phyloP scores from a whole-genome alignment of 2,329 filamentous ascomycete species.

The Coniochaeta hoffmannii region DNA sequence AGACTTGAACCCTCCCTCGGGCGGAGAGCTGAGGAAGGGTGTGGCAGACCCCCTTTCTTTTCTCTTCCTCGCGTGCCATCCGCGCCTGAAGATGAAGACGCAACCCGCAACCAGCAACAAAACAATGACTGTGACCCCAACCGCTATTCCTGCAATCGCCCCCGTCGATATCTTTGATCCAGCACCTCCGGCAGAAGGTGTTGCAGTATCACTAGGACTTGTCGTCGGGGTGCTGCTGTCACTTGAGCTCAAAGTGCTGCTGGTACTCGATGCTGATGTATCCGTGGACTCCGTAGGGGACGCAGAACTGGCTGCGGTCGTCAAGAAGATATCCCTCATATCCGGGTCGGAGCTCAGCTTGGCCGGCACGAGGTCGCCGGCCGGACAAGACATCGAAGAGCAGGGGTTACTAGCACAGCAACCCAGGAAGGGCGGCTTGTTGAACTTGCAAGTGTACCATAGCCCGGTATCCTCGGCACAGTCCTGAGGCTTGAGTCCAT shows the following conservation, averaged over 20 bases:
- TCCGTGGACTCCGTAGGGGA: neutral
- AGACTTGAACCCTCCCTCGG: neutral
- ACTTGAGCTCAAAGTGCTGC: neutral
- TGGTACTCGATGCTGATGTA: neutral
- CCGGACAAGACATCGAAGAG: conserved; percentile 15
- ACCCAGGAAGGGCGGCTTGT: conserved; percentile 26
- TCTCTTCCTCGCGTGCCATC: conserved; percentile 5
- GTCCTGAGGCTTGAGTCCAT: conserved; percentile 21
- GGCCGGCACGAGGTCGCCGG: conserved; percentile 14
- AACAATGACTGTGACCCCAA: conserved; percentile 7
- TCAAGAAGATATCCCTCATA: conserved; percentile 9
- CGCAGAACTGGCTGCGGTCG: neutral
- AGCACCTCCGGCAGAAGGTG: neutral
- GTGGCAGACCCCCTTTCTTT: conserved; percentile 2
- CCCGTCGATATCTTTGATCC: conserved; percentile 7
- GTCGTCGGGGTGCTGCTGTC: too few relatives aligned
- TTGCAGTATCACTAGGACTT: too few relatives aligned
- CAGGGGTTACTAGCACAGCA: conserved; percentile 30
- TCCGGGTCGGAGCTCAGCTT: conserved; percentile 15
- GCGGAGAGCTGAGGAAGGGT: neutral
- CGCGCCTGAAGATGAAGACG: conserved; percentile 5
- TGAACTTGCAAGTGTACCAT: conserved; percentile 27
- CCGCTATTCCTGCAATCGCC: conserved; percentile 12
- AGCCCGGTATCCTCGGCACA: conserved; percentile 18
- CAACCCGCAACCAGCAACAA: conserved; percentile 6